These are phyloP conservation scores for Solanum hybrid DNA, from an alignment of 305 asterid species.

Conservation along the genomic window DNA sequence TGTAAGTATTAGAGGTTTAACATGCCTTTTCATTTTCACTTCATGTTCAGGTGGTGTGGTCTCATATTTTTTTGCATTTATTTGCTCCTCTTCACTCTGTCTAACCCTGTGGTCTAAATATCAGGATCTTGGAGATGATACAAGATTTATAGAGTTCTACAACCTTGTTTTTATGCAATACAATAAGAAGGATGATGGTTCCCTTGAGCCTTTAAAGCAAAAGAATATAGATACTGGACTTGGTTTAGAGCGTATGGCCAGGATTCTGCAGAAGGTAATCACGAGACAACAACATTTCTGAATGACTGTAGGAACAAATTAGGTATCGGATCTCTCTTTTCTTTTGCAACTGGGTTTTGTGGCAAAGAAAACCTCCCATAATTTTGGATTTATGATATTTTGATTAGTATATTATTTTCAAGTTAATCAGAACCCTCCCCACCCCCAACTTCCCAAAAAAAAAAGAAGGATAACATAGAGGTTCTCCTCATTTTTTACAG, in stretches of 20 bases:
- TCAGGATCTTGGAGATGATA: conserved; percentile 93
- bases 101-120: background rate
- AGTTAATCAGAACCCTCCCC: background rate
- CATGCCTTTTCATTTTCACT: background rate
- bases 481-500: conserved; percentile 33
- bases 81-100: background rate
- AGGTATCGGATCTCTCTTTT: background rate
- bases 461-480: background rate
- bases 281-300: conserved; percentile 1
- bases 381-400: background rate
- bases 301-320: background rate
- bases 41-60: conserved; percentile 1
- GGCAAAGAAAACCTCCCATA: background rate
- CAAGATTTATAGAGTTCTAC: conserved; percentile 94
- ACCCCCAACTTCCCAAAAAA: background rate
- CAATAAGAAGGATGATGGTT: conserved; percentile 85
- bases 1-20: conserved; percentile 31
- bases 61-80: background rate
- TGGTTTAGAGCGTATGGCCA: conserved; percentile 96
- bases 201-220: conserved; percentile 93
- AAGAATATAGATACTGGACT: conserved; percentile 94
- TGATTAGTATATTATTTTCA: background rate
- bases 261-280: conserved; percentile 74
- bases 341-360: background rate
- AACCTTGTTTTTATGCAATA: conserved; percentile 96